Base-by-base conservation (phyloP, 371 early-diverging fungal species). In the Umbelopsis sp. region DNA sequence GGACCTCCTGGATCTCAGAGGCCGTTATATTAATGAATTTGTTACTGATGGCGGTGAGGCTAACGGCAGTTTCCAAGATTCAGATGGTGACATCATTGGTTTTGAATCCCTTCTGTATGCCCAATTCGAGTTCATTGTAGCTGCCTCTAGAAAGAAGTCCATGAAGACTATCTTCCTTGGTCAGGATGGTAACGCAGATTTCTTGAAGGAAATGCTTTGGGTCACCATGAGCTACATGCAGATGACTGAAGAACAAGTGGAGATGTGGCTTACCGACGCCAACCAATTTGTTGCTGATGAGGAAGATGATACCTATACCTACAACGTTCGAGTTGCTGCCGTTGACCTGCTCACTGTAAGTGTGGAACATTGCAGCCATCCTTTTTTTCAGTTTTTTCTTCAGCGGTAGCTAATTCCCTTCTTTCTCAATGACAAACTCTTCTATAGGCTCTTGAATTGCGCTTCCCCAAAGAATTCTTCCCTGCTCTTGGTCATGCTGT, bases 221-320 rank as follows among this genome's bases (percentile, higher is more conserved):
- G 84, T 85, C 35, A 74, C 84, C 16, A 76, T 96, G 63, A 79
- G 81, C 22, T 94, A 91, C 68, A 82, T 91, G 81, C 95, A 94
- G 70, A 93, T 96, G 74, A 94, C 95, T 0, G 84, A 89, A 62
- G 93, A 93, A 24, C 93, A 91, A 73, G 83, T 78, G 1, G 94
- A 94, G 29, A 84, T 80, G 37, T 97, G 97, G 97, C 77, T 78
- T 10, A 74, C 80, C 25, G 96, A 97, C 74, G 87, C 92, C 51
- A 94, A 94, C 67, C 88, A 93, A 69, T 96, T 88, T 69, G 91
- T 96, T 24, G 93, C 93, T 22, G 97, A 96, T 70, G 94, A 94
- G 64, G 94, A 94, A 62, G 96, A 96, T 64, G 94, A 93, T 46
- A 91, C 92, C 4, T 89, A 87, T 46, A 87, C 87, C 8, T 94